phyloP scores from a whole-genome alignment of 2,329 filamentous ascomycete genomes.

The Alternaria longipes region DNA sequence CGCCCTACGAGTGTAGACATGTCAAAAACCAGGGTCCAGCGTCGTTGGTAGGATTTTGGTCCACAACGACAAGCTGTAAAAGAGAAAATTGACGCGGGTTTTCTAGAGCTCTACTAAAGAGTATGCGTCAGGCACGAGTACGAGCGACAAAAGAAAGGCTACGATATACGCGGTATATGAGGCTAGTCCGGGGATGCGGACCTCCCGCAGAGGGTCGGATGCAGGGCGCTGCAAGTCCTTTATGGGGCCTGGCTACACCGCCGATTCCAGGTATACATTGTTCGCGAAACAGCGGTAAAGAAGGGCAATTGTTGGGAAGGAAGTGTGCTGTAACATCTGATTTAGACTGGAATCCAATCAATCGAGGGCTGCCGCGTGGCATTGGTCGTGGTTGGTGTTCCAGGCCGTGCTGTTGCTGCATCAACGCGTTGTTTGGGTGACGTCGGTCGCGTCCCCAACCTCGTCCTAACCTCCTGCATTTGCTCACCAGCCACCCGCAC shows the following conservation, averaged over 20 bases:
- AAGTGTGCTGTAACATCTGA: neutral
- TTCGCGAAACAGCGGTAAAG: neutral
- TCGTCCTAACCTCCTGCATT: constrained; percentile 25
- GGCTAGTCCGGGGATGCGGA: neutral
- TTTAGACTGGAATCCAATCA: neutral
- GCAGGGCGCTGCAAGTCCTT: constrained; percentile 1
- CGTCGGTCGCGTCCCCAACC: constrained; percentile 24
- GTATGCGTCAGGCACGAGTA: neutral
- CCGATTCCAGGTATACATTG: neutral
- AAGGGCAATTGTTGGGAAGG: neutral
- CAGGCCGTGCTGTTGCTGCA: constrained; percentile 22
- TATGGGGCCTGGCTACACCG: constrained; percentile 3
- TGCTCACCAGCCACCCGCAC: constrained; percentile 16
- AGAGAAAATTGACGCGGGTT: neutral
- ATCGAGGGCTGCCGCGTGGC: constrained; percentile 15
- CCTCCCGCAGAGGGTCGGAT: neutral
- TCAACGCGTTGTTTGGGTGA: constrained; percentile 32
- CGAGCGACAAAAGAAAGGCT: neutral
- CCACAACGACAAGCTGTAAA: neutral
- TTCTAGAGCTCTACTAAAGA: neutral
- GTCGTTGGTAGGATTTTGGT: neutral
- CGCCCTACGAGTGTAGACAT: neutral
- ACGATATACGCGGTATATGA: neutral
- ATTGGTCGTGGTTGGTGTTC: constrained; percentile 1
- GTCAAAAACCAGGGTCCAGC: neutral